Evolutionary conservation across 1,284 basidiomycete species (phyloP).

Genomic region (Cutaneotrichosporon sp.): DNA sequence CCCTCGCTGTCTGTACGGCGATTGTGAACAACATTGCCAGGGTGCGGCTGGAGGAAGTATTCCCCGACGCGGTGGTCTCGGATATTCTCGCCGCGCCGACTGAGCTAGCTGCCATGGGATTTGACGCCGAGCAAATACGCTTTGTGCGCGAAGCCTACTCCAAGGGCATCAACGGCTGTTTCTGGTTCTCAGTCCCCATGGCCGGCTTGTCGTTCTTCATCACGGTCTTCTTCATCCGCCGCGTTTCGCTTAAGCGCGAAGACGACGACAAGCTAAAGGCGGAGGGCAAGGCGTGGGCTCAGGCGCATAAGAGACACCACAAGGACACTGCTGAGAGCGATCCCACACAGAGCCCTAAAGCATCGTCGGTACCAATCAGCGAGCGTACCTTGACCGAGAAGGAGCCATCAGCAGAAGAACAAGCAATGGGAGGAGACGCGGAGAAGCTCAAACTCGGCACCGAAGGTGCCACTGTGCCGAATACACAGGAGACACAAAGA

Average conservation of each 20-base stretch:
- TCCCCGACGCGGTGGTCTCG: conserved; percentile 1
- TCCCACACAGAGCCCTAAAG: no score
- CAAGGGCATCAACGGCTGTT: conserved; percentile 27
- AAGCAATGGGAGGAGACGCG: no score
- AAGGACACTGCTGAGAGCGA: no score
- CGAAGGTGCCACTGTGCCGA: no score
- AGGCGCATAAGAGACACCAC: conserved; percentile 19
- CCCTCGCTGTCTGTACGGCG: conserved; percentile 24
- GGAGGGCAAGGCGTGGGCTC: conserved; percentile 26
- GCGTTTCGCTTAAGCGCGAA: conserved; percentile 25
- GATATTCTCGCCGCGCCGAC: conserved; percentile 28
- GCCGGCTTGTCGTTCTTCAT: conserved; percentile 30
- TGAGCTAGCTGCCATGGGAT: conserved; percentile 14
- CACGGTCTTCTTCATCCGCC: conserved; percentile 31
- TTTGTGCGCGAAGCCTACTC: conserved; percentile 24
- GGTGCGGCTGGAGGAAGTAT: conserved; percentile 4
- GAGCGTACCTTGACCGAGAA: no score
- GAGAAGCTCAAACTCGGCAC: no score
- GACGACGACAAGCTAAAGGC: conserved; percentile 32
- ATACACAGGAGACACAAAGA: no score
- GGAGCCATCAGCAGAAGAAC: no score
- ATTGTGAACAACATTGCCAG: conserved; percentile 31
- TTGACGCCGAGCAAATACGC: conserved; percentile 15
- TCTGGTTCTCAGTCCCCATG: conserved; percentile 31
- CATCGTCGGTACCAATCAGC: no score